These are phyloP conservation scores for Plasmodium falciparum DNA, from an alignment of 169 alveolate genomes.

Conservation along the genomic window DNA sequence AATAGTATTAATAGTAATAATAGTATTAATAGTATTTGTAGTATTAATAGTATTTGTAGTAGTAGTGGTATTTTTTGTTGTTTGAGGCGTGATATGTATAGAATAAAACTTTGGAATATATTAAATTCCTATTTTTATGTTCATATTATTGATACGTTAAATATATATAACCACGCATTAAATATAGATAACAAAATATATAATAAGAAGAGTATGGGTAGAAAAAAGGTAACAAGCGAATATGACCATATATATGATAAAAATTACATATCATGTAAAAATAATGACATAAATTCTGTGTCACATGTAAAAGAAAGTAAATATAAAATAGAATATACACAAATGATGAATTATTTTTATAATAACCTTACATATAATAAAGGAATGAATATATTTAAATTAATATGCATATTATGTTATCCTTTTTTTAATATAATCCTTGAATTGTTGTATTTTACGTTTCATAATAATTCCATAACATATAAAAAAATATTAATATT, in stretches of 20 bases:
- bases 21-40: too few relatives aligned
- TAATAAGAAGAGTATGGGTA: not conserved
- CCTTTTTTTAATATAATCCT: constrained; percentile 27
- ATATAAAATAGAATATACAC: too few relatives aligned
- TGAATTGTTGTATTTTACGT: constrained; percentile 27
- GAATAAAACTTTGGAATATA: not conserved
- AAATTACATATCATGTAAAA: not conserved
- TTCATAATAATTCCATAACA: constrained; percentile 29
- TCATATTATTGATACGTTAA: constrained; percentile 22
- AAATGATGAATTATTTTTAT: constrained; percentile 37
- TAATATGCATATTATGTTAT: constrained; percentile 11
- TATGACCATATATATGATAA: not conserved
- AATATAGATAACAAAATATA: not conserved
- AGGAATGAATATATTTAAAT: constrained; percentile 55
- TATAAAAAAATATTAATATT: constrained; percentile 24
- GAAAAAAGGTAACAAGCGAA: not conserved
- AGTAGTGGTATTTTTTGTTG: too few relatives aligned
- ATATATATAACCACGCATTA: constrained; percentile 38
- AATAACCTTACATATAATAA: constrained; percentile 49
- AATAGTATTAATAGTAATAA: too few relatives aligned
- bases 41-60: too few relatives aligned
- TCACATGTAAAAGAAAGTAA: too few relatives aligned
- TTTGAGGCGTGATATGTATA: too few relatives aligned
- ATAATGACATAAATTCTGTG: too few relatives aligned
- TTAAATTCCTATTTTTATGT: constrained; percentile 48